Base-by-base conservation (phyloP, 2,329 filamentous ascomycete species). In the Gaeumannomyces tritici region DNA sequence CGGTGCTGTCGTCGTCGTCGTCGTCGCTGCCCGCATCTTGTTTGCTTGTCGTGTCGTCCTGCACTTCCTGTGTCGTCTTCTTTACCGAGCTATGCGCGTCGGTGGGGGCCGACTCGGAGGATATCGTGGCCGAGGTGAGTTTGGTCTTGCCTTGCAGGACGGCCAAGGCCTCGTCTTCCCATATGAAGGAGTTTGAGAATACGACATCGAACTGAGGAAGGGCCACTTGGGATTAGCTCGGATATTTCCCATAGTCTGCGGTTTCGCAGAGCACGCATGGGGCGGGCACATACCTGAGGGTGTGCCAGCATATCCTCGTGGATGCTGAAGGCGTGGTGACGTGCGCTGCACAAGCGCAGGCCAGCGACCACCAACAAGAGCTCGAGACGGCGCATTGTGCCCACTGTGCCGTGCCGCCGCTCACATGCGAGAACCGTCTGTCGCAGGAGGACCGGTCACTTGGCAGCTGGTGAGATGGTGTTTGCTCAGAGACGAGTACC, bases 301-400 rank as follows among this genome's bases (percentile, higher is more conserved):
- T 89, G 91, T 24, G 91, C 91, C 63, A 96, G 82, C 61, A 96
- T 75, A 72, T 97, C 93, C 71, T 96, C 91, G 70, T 95, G 87
- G 63, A 96, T 89, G 76, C 88, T 96, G 78, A 96, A 96, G 62
- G 79, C 76, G 9, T 77, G 78, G 57, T 81, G 79, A 57, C 79
- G 78, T 67, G 81, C 83, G 66, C 68, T 69, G 67, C 74, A 76
- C 33, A 83, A 75, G 72, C 76, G 79, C 66, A 77, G 67, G 59
- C 71, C 42, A 35, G 51, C 70, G 57, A 76, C 76, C 63, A 83
- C 70, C 58, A 84, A 68, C 18, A 76, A 66, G 61, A 83, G 63
- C 63, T 75, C 73, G 68, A 76, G 71, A 71, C 77, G 79, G 76
- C 81, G 80, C 83, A 85, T 86, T 64, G 65, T 78, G 73, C 70